Percentiles rank a stretch among this genome's conserved stretches.
phyloP scores from a whole-genome alignment of 345 rosid genomes.

The Pugionium dolabratum region DNA sequence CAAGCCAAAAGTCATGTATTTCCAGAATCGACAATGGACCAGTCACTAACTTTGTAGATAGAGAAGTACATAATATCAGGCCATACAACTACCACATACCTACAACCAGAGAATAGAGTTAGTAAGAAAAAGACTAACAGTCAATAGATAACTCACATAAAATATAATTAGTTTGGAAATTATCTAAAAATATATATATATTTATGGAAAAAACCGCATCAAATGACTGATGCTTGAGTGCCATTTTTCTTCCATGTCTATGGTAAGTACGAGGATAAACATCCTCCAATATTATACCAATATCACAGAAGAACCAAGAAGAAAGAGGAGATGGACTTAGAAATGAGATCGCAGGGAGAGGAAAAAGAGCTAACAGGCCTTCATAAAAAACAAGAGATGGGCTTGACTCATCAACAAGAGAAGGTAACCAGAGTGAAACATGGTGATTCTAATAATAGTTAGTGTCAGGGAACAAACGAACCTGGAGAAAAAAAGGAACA shows the following conservation, averaged over 20 bases:
- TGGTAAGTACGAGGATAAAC: too few species aligned
- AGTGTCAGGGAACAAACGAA: too few species aligned
- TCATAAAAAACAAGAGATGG: too few species aligned
- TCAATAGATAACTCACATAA: slow-evolving; percentile 9
- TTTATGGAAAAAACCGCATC: slow-evolving; percentile 10
- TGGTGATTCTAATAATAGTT: too few species aligned
- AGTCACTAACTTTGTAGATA: slow-evolving; percentile 88
- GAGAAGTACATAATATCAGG: slow-evolving; percentile 97
- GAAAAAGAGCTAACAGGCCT: too few species aligned
- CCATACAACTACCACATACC: slow-evolving; percentile 95
- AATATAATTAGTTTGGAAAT: not conserved
- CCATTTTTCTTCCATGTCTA: not conserved
- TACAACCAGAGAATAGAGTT: slow-evolving; percentile 46
- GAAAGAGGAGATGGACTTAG: too few species aligned
- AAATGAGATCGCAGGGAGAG: too few species aligned
- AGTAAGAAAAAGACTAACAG: slow-evolving; percentile 19
- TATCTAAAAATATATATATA: not conserved
- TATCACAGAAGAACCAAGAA: too few species aligned
- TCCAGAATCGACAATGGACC: slow-evolving; percentile 97
- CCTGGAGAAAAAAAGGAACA: too few species aligned
- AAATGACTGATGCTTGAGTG: slow-evolving; percentile 1
- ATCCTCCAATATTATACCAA: too few species aligned
- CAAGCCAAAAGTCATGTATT: slow-evolving; percentile 94
- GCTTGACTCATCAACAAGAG: too few species aligned
- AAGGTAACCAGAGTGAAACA: too few species aligned